These are phyloP conservation scores for Leishmania lainsoni DNA, from an alignment of 208 protist genomes.

Conservation along the genomic window DNA sequence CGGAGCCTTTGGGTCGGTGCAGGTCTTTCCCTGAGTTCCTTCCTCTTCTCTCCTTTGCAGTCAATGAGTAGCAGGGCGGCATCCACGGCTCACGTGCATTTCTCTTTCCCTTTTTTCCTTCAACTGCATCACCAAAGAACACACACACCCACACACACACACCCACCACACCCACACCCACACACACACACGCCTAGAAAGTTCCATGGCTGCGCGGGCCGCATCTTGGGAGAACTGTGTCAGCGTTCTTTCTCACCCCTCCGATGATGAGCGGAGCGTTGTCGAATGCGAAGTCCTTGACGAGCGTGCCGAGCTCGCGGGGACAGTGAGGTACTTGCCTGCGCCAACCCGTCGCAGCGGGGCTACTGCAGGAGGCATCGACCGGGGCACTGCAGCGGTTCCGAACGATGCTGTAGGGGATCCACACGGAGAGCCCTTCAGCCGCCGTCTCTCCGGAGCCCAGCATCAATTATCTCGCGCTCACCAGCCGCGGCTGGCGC, in stretches of 20 bases:
- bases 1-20: background rate
- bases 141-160: no score
- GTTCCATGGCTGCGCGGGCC: background rate
- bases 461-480: background rate
- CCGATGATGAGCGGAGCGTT: constrained; percentile 19
- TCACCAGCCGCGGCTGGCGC: background rate
- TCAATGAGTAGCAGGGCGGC: background rate
- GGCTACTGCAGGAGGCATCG: background rate
- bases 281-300: constrained; percentile 15
- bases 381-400: background rate
- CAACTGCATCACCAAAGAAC: background rate
- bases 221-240: background rate
- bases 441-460: background rate
- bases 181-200: background rate
- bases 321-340: background rate
- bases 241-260: background rate
- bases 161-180: no score
- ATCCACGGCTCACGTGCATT: background rate
- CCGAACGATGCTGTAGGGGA: background rate
- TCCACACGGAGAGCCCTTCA: background rate
- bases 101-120: background rate
- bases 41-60: background rate
- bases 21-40: background rate
- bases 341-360: background rate
- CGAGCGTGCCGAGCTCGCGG: background rate